A percentile compares a stretch with the other conserved stretches of the same genome.
Evolutionary conservation across 345 rosid species (phyloP).

Genomic region (Noccaea caerulescens): DNA sequence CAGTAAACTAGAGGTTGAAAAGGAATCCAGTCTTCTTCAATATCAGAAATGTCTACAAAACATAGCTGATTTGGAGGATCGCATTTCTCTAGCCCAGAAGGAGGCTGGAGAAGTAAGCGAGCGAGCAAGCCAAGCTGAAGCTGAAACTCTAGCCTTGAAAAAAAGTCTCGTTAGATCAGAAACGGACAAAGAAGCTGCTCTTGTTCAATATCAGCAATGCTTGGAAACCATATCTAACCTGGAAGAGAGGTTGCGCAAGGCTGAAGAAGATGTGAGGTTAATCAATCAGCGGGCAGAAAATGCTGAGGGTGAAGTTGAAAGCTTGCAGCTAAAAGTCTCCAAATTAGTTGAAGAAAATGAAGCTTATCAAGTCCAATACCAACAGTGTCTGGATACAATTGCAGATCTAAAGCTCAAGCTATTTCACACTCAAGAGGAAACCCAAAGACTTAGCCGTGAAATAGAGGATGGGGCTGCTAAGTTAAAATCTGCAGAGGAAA

Average conservation of each 20-base stretch:
- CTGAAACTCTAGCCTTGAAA: constrained; percentile 57
- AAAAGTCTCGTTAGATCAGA: constrained; percentile 59
- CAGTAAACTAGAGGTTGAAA: constrained; percentile 61
- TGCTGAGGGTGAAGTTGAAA: constrained; percentile 74
- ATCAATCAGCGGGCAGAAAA: constrained; percentile 58
- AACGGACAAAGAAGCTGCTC: constrained; percentile 71
- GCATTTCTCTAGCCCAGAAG: constrained; percentile 55
- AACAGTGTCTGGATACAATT: constrained; percentile 75
- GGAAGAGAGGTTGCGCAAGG: constrained; percentile 61
- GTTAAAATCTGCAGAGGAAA: constrained; percentile 81
- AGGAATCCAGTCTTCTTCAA: constrained; percentile 62
- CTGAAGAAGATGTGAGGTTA: constrained; percentile 64
- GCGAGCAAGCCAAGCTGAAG: constrained; percentile 68
- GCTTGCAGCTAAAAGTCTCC: constrained; percentile 59
- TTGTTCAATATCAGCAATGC: constrained; percentile 57
- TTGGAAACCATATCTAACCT: constrained; percentile 62
- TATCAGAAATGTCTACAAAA: constrained; percentile 76
- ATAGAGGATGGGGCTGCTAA: constrained; percentile 68
- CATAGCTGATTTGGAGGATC: constrained; percentile 62
- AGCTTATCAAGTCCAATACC: constrained; percentile 67
- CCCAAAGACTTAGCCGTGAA: constrained; percentile 68
- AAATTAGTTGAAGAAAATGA: constrained; percentile 71
- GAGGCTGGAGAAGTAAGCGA: constrained; percentile 66
- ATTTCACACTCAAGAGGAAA: constrained; percentile 65
- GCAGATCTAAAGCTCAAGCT: constrained; percentile 68